Evolutionary conservation across 2,329 filamentous ascomycete genomes (phyloP).

Genomic region (Rugonectria rugulosa): DNA sequence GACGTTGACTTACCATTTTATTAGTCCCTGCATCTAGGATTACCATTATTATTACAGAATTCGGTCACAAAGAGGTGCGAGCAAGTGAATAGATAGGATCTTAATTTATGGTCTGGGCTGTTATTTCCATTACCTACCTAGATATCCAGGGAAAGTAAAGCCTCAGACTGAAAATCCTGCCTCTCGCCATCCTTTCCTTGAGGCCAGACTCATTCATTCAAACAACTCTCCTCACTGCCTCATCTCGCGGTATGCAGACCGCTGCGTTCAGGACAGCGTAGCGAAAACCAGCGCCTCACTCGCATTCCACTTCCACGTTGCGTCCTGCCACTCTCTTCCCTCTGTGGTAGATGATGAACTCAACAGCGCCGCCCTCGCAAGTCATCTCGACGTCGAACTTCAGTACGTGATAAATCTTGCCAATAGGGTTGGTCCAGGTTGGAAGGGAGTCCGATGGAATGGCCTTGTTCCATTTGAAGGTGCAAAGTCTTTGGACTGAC

Average conservation of each 20-base stretch:
- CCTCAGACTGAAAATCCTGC: not conserved
- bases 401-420: slow-evolving; percentile 11
- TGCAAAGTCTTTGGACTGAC: slow-evolving; percentile 25
- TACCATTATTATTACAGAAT: too few species aligned
- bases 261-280: not conserved
- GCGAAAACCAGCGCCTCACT: not conserved
- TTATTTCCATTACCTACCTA: too few species aligned
- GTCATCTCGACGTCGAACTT: slow-evolving; percentile 27
- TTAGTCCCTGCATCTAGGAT: too few species aligned
- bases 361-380: slow-evolving; percentile 26
- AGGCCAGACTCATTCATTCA: too few species aligned
- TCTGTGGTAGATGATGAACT: slow-evolving; percentile 30
- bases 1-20: not conserved
- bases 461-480: slow-evolving; percentile 26
- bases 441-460: slow-evolving; percentile 18
- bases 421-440: slow-evolving; percentile 16
- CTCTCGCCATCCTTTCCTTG: not conserved
- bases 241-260: not conserved
- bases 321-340: slow-evolving; percentile 22
- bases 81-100: too few species aligned
- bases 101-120: too few species aligned
- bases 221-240: not conserved
- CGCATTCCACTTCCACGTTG: slow-evolving; percentile 33
- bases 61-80: too few species aligned
- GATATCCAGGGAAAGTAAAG: too few species aligned